Evolutionary conservation across 208 protist genomes (phyloP).

Genomic region (Wallacemonas sp.): DNA sequence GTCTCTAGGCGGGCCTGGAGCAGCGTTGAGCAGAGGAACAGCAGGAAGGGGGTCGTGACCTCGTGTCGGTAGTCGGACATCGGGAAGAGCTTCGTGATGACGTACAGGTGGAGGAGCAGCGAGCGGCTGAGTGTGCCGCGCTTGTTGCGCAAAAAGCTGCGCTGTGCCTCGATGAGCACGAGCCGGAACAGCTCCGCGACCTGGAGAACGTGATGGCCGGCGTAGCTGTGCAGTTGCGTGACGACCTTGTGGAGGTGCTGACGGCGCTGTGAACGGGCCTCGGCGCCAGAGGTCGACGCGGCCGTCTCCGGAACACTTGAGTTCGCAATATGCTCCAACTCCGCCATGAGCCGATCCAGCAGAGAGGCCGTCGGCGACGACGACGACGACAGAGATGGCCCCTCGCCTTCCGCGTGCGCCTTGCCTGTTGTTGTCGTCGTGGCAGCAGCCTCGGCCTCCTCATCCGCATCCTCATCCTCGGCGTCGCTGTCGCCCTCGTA

Average conservation of each 20-base stretch:
- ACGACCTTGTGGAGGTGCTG: conserved; percentile 41
- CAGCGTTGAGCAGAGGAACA: conserved; percentile 71
- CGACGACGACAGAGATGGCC: not conserved
- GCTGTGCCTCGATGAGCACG: conserved; percentile 80
- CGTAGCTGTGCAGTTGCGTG: conserved; percentile 53
- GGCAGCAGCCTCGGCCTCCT: not conserved
- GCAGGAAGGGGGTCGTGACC: conserved; percentile 71
- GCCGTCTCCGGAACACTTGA: not conserved
- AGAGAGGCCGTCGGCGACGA: conserved; percentile 10
- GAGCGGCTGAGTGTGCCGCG: conserved; percentile 34
- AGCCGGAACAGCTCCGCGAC: conserved; percentile 69
- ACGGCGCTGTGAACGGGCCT: conserved; percentile 20
- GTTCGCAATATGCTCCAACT: conserved; percentile 42
- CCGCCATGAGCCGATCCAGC: conserved; percentile 44
- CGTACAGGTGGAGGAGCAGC: conserved; percentile 63
- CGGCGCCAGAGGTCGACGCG: not conserved
- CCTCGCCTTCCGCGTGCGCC: conserved; percentile 1
- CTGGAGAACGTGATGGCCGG: conserved; percentile 45
- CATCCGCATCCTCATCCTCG: conserved; percentile 8
- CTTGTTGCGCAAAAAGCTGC: conserved; percentile 45
- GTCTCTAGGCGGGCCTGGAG: conserved; percentile 66
- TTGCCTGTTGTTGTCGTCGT: too few species aligned
- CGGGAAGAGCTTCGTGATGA: conserved; percentile 71
- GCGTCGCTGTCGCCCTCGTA: conserved; percentile 39
- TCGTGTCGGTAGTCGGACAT: conserved; percentile 81